Evolutionary conservation across 2,329 filamentous ascomycete genomes (phyloP), one percentile per base, ranked within the genome.

Genomic region (Verticillium zaregamsianum): DNA sequence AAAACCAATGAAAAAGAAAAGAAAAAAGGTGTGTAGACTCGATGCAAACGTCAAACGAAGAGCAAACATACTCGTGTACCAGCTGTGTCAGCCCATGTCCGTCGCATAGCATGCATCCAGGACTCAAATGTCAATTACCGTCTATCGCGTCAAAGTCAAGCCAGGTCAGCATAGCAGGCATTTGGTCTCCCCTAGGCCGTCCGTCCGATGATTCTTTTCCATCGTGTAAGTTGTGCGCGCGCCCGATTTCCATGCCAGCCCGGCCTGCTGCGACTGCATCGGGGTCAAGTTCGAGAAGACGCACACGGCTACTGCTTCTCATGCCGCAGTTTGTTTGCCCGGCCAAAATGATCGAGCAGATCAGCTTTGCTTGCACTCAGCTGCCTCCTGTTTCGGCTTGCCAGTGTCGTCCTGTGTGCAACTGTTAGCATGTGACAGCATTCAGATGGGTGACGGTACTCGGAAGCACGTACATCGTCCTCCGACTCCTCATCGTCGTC

Each of bases 301-400:
- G 9, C 20, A 12, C n/a, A 20, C 20, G 8, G 23, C 12, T n/a
- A 23, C 17, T 49, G 20, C 20, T 49, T 49, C 45, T n/a, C 8
- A 14, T 49, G 45, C 45, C 45, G 20, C 45, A 12, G 3, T 1
- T 8, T n/a, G n/a, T 32, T 8, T 55, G 54, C 59, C 59, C 49
- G 55, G 57, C 31, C 37, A 35, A 62, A 55, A 28, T n/a, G 20
- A 23, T 39, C 6, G 15, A n/a, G 25, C 49, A 17, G 23, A 79
- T 84, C 86, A 96, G 81, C 91, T 96, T 81, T 96, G 92, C 85
- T 97, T 97, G 88, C 93, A 97, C 82, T 97, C 93, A 68, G 93
- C 91, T 68, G 92, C 89, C 80, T 96, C 92, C 80, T 95, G 92
- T 84, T 96, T 96, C 63, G 93, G 92, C 84, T 94, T 96, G 69